Base-by-base conservation (phyloP, 1,284 basidiomycete genomes). In the Kwoniella shivajii region DNA sequence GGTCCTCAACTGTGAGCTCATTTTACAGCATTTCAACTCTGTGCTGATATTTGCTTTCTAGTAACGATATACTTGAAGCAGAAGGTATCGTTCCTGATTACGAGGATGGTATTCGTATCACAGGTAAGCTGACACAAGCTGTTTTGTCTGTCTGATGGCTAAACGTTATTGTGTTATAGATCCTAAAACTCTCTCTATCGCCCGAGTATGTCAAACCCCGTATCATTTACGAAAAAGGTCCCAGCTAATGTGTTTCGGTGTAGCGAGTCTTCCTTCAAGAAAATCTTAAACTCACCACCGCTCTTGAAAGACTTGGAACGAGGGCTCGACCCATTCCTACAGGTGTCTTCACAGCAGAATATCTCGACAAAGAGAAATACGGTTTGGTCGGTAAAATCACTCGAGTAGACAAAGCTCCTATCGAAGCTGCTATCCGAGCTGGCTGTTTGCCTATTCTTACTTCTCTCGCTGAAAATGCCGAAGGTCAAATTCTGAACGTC, bases 401-500 rank as follows among this genome's bases (percentile, higher is more conserved):
- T 47, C 85, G 85, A 55, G 86, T 97, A 61, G 92, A 97, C 82
- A 96, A 95, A 80, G 86, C 92, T 41, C 92, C 93, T 29, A 85
- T 97, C 60, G 93, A 97, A 78, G 92, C 93, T 2, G 87, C 92
- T 44, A 97, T 97, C 74, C 85, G 89, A 46, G 91, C 93, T 3
- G 93, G 94, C 38, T 92, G 91, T 33, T 82, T 97, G 18, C 93
- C 93, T 50, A 95, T 97, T 78, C 82, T 97, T 22, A 95, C 92
- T 60, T 90, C 87, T 76, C 82, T 97, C 50, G 93, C 93, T 6
- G 93, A 96, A 79, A 89, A 88, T 30, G 83, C 86, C 39, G 90
- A 94, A 39, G 93, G 93, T 18, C 93, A 97, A 78, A 92, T 97
- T 66, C 82, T 97, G 60, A 97, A 97, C 72, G 93, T 97, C 75